Conservation (phyloP, 139 green algal genomes). For the Micractinium sp. region DNA sequence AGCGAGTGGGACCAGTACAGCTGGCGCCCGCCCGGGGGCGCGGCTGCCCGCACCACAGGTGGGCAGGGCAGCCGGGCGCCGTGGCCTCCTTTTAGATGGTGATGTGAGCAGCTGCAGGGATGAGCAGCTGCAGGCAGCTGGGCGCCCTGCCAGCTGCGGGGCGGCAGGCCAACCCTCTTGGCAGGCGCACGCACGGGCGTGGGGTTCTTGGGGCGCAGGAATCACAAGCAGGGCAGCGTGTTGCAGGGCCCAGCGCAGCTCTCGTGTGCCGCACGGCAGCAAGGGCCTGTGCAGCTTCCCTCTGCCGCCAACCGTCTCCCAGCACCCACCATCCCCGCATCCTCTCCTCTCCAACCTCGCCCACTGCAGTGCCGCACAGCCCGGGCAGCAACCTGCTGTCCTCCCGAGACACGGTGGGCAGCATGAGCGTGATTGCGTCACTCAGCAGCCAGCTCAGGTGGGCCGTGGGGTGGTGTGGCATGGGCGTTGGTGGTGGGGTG, state of each 20-base stretch:
- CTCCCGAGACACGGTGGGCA: background rate
- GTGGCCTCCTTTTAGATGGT: no score
- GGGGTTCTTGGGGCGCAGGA: no score
- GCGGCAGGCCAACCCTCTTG: no score
- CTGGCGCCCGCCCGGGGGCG: background rate
- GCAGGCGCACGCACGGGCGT: no score
- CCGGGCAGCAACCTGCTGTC: background rate
- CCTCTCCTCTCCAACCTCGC: background rate
- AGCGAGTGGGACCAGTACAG: conserved; percentile 31
- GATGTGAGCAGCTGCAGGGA: no score
- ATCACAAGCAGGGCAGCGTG: no score
- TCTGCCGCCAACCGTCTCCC: background rate
- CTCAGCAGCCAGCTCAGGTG: conserved; percentile 13
- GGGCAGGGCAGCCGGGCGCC: no score
- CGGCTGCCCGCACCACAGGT: background rate
- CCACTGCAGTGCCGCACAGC: background rate
- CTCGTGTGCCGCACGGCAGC: no score
- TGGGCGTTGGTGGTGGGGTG: background rate
- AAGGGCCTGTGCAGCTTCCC: no score
- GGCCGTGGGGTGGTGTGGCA: background rate
- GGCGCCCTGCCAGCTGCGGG: no score
- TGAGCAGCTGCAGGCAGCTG: no score
- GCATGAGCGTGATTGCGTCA: background rate
- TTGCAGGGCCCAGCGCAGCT: no score
- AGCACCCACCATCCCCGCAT: background rate